A percentile compares a stretch with the other conserved stretches of the same genome.
Evolutionary conservation across 106 monocot species (phyloP).

Genomic region (Chionographis japonica): DNA sequence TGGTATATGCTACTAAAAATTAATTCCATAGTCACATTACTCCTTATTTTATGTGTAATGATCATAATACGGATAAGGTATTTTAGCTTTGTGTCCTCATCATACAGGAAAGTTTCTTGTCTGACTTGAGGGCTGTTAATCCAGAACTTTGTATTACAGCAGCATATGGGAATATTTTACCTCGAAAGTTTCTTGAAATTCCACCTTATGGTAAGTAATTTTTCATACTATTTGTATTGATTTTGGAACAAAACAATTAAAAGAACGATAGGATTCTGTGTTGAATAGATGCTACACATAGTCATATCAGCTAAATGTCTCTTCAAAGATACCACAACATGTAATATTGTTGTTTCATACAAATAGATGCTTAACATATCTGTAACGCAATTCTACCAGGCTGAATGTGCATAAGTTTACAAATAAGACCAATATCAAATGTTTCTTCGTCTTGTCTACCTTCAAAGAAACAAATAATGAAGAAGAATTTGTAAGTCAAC

Average conservation of each 20-base stretch:
- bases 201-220: constrained; percentile 66
- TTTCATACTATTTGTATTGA: neutral
- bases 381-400: too few species aligned
- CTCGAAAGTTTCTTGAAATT: constrained; percentile 79
- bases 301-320: too few species aligned
- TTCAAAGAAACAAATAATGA: too few species aligned
- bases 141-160: constrained; percentile 87
- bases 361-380: too few species aligned
- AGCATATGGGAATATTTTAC: constrained; percentile 97
- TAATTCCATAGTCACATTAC: neutral
- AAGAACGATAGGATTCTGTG: neutral
- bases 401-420: too few species aligned
- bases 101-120: constrained; percentile 74
- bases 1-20: neutral
- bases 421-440: too few species aligned
- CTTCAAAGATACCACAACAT: too few species aligned
- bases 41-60: neutral
- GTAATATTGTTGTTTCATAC: too few species aligned
- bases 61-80: neutral
- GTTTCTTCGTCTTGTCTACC: too few species aligned
- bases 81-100: constrained; percentile 2
- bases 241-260: neutral
- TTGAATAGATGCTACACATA: neutral
- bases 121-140: constrained; percentile 60
- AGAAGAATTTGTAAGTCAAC: too few species aligned